A percentile compares a stretch with the other conserved stretches of the same genome.
Conservation (phyloP, 345 rosid species). For the Balakata baccata region DNA sequence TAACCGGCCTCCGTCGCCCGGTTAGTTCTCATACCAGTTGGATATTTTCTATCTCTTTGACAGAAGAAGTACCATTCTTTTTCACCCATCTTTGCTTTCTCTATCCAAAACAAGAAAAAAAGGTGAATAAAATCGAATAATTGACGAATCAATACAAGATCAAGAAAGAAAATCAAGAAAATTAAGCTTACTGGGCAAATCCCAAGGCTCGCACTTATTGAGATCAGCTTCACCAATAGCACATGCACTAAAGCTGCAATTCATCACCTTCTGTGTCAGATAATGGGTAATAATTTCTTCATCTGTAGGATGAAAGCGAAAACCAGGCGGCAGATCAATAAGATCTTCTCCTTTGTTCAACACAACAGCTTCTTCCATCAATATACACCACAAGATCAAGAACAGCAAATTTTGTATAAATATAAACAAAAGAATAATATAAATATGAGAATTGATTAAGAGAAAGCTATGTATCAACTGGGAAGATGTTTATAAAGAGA, state of each 20-base stretch:
- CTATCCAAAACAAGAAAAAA: slow-evolving; percentile 31
- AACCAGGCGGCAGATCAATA: slow-evolving; percentile 75
- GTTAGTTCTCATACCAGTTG: slow-evolving; percentile 97
- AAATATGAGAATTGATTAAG: not conserved
- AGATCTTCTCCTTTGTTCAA: slow-evolving; percentile 56
- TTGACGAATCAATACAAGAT: not conserved
- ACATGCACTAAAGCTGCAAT: slow-evolving; percentile 44
- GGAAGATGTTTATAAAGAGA: slow-evolving; percentile 16
- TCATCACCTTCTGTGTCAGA: slow-evolving; percentile 54
- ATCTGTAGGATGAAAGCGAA: slow-evolving; percentile 89
- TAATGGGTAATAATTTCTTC: slow-evolving; percentile 80
- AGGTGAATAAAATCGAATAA: not conserved
- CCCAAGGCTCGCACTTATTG: slow-evolving; percentile 97
- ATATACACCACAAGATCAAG: not conserved
- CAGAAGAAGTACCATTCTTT: slow-evolving; percentile 93
- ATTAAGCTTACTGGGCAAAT: slow-evolving; percentile 60
- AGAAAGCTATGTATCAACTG: not conserved
- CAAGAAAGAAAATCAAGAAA: not conserved
- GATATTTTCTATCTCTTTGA: slow-evolving; percentile 84
- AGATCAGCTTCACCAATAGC: slow-evolving; percentile 79
- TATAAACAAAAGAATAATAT: not conserved
- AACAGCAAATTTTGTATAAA: not conserved
- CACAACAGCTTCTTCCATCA: slow-evolving; percentile 60
- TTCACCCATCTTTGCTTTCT: slow-evolving; percentile 94
- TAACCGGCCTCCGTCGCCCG: slow-evolving; percentile 89